Evolutionary conservation across 2,329 filamentous ascomycete genomes (phyloP).

Genomic region (Arthrobotrys sphaeroides): DNA sequence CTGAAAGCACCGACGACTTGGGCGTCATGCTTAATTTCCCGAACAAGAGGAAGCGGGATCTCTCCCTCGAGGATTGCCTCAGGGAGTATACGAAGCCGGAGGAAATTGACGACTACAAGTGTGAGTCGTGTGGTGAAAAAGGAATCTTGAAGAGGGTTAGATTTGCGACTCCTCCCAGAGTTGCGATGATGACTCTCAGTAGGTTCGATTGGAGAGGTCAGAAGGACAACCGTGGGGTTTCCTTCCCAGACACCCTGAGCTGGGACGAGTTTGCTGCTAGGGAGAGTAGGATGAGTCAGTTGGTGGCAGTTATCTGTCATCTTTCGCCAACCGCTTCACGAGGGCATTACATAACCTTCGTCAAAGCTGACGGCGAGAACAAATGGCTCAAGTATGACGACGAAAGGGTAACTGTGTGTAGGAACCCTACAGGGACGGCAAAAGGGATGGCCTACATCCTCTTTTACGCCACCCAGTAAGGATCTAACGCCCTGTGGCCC

Average conservation of each 20-base stretch:
- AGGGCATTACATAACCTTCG: constrained; percentile 26
- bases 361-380: background rate
- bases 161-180: constrained; percentile 30
- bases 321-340: constrained; percentile 10
- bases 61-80: constrained; percentile 26
- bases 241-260: constrained; percentile 21
- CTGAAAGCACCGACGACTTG: constrained; percentile 8
- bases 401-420: background rate
- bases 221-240: constrained; percentile 34
- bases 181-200: constrained; percentile 32
- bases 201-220: constrained; percentile 22
- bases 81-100: constrained; percentile 20
- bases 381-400: constrained; percentile 45
- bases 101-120: constrained; percentile 23
- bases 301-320: constrained; percentile 36
- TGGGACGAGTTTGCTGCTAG: constrained; percentile 6
- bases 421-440: background rate
- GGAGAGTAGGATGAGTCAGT: constrained; percentile 1
- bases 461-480: constrained; percentile 9
- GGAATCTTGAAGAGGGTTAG: constrained; percentile 25
- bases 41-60: background rate
- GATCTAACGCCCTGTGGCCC: background rate
- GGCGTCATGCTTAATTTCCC: constrained; percentile 35
- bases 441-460: constrained; percentile 33
- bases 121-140: constrained; percentile 19